These are phyloP conservation scores for Penicillium maclennaniae DNA, from an alignment of 495 filamentous ascomycete species.

Conservation along the genomic window DNA sequence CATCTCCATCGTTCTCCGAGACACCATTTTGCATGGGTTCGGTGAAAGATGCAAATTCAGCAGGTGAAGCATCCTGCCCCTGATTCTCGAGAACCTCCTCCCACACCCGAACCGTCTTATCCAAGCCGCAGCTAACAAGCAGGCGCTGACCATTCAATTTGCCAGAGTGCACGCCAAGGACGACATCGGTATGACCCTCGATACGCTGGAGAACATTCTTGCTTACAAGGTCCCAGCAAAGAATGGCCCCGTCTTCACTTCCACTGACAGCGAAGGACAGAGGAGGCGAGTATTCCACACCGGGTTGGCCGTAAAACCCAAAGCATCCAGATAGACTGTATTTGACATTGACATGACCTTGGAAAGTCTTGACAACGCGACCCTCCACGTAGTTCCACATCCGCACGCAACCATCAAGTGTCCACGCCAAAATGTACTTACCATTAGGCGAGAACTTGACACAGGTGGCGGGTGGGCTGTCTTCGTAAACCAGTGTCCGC, in stretches of 20 bases:
- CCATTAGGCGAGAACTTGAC: constrained; percentile 94
- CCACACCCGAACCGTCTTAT: constrained; percentile 64
- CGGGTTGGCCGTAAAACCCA: constrained; percentile 54
- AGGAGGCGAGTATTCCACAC: constrained; percentile 30
- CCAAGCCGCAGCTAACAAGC: constrained; percentile 61
- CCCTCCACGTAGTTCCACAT: constrained; percentile 94
- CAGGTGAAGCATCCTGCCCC: constrained; percentile 2
- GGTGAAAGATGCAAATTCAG: background rate
- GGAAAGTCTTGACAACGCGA: constrained; percentile 90
- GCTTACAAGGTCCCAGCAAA: constrained; percentile 84
- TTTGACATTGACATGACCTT: constrained; percentile 81
- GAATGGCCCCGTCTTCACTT: constrained; percentile 79
- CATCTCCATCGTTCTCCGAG: constrained; percentile 10
- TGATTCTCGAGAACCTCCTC: constrained; percentile 35
- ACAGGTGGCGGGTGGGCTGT: constrained; percentile 85
- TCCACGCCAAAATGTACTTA: constrained; percentile 85
- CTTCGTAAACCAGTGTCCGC: constrained; percentile 90
- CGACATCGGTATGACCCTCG: constrained; percentile 71
- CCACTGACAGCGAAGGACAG: constrained; percentile 67
- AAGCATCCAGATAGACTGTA: constrained; percentile 82
- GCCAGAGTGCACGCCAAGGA: constrained; percentile 75
- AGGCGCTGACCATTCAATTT: constrained; percentile 32
- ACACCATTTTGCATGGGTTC: constrained; percentile 2
- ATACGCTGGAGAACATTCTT: constrained; percentile 76
- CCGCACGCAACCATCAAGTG: constrained; percentile 81